Conservation (phyloP, 805 yeast genomes). For the Schizosaccharomyces octosporus region DNA sequence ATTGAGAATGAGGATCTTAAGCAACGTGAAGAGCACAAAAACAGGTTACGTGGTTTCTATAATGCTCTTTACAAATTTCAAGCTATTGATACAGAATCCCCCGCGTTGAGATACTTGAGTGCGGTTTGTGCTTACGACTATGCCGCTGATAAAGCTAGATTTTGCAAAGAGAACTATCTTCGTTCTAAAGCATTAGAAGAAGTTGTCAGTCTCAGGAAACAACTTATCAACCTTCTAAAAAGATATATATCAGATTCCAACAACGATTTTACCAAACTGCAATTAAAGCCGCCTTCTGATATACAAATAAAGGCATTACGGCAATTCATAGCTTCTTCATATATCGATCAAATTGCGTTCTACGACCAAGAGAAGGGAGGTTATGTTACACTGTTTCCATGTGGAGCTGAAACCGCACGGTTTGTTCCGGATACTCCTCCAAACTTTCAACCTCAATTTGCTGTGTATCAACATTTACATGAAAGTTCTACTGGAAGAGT, state of each 20-base stretch:
- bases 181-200: conserved; percentile 66
- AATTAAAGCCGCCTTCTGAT: conserved; percentile 33
- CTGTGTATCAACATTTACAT: conserved; percentile 50
- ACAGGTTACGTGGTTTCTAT: conserved; percentile 12
- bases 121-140: conserved; percentile 78
- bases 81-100: conserved; percentile 48
- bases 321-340: conserved; percentile 84
- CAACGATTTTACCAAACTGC: not conserved
- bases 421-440: conserved; percentile 21
- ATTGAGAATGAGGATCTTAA: conserved; percentile 17
- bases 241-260: conserved; percentile 25
- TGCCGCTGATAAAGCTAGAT: conserved; percentile 21
- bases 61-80: conserved; percentile 11
- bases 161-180: conserved; percentile 37
- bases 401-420: conserved; percentile 16
- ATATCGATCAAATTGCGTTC: conserved; percentile 69
- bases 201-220: conserved; percentile 54
- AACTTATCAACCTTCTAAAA: conserved; percentile 52
- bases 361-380: conserved; percentile 52
- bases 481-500: conserved; percentile 20
- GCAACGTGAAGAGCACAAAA: conserved; percentile 9
- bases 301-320: conserved; percentile 54
- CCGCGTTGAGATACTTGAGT: conserved; percentile 46
- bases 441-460: conserved; percentile 47
- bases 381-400: conserved; percentile 30